Conservation (phyloP, 1,139 yeast species). For the Hyphopichia buzzinii region DNA sequence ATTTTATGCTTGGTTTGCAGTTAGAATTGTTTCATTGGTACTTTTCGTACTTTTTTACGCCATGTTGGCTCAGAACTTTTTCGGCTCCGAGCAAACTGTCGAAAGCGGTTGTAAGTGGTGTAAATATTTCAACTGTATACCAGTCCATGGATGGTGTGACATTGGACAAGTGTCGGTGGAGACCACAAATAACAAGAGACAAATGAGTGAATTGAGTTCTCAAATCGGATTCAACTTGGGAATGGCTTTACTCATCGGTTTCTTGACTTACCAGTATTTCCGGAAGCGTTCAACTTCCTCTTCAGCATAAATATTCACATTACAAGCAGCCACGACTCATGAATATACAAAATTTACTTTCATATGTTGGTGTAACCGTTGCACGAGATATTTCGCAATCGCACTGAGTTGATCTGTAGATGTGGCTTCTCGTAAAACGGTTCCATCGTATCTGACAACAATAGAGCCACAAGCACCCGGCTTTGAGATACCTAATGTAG, state of each 20-base stretch:
- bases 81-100: constrained; percentile 37
- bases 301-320: too few relatives aligned
- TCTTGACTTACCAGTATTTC: constrained; percentile 14
- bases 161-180: constrained; percentile 47
- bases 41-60: constrained; percentile 53
- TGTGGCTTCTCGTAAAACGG: too few relatives aligned
- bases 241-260: constrained; percentile 8
- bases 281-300: too few relatives aligned
- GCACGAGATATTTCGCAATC: background rate
- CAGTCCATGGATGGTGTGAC: constrained; percentile 74
- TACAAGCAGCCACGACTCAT: background rate
- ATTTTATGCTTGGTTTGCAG: constrained; percentile 50
- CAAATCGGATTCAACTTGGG: background rate
- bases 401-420: too few relatives aligned
- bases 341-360: background rate
- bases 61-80: constrained; percentile 49
- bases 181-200: constrained; percentile 8
- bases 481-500: background rate
- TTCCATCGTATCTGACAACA: too few relatives aligned
- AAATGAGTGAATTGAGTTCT: background rate
- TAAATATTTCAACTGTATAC: constrained; percentile 68
- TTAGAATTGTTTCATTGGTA: constrained; percentile 46
- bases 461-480: background rate
- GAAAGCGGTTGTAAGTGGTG: constrained; percentile 59
- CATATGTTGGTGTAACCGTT: background rate